phyloP scores from a whole-genome alignment of 129 eudicot genomes.

The Kitagawia praeruptora region DNA sequence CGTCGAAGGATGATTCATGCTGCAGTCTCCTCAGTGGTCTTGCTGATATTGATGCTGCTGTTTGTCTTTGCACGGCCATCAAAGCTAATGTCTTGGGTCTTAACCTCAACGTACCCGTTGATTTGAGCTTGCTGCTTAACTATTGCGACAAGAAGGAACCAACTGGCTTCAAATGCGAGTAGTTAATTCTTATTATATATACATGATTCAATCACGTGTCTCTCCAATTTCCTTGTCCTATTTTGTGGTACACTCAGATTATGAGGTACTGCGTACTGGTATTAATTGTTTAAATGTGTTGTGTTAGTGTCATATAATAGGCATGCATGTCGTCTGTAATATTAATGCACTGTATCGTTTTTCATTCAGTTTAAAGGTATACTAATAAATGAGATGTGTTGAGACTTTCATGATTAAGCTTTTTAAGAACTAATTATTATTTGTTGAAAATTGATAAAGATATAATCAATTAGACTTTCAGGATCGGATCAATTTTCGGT shows the following conservation, averaged over 20 bases:
- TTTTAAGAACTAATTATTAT: no score
- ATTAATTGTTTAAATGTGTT: background rate
- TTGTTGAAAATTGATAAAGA: no score
- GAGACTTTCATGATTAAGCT: background rate
- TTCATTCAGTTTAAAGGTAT: background rate
- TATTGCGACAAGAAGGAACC: constrained; percentile 55
- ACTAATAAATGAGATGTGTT: background rate
- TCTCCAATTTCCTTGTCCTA: background rate
- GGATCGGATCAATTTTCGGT: no score
- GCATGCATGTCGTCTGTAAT: background rate
- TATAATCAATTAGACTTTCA: no score
- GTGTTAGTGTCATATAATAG: constrained; percentile 3
- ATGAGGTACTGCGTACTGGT: background rate
- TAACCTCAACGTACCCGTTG: constrained; percentile 49
- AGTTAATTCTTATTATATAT: background rate
- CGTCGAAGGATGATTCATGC: constrained; percentile 26
- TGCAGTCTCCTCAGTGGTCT: constrained; percentile 50
- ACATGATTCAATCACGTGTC: background rate
- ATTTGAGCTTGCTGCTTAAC: constrained; percentile 57
- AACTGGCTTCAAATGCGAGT: constrained; percentile 39
- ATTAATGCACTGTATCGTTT: background rate
- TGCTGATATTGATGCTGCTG: constrained; percentile 57
- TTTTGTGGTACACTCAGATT: background rate
- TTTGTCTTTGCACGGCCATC: constrained; percentile 66
- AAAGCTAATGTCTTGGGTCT: constrained; percentile 59